phyloP scores from a whole-genome alignment of 78 protist genomes.

The Emiliania huxleyi region DNA sequence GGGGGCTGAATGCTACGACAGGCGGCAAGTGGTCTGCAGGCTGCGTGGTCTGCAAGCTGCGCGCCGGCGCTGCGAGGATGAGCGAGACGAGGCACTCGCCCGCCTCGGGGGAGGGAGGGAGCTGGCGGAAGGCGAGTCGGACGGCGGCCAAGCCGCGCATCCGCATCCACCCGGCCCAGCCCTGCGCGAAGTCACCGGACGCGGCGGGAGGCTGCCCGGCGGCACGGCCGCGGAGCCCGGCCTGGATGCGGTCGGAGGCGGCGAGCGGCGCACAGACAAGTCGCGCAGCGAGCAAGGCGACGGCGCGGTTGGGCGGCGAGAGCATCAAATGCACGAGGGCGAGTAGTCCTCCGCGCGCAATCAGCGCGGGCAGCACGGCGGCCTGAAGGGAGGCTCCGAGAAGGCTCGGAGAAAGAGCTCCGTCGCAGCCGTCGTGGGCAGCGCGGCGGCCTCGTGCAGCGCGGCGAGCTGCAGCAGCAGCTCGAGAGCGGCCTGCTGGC shows the following conservation, averaged over 20 bases:
- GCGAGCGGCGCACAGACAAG: too few relatives aligned
- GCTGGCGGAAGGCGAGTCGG: background rate
- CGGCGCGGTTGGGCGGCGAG: background rate
- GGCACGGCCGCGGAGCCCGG: too few relatives aligned
- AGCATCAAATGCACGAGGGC: background rate
- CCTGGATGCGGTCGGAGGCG: too few relatives aligned
- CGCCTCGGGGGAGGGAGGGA: background rate
- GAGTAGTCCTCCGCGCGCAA: background rate
- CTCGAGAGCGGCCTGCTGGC: background rate
- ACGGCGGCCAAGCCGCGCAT: background rate
- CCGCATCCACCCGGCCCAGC: background rate
- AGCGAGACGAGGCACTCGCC: background rate
- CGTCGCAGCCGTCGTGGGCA: background rate
- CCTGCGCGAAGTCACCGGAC: too few relatives aligned
- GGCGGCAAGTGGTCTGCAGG: too few relatives aligned
- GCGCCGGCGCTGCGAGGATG: background rate
- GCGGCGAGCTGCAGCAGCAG: background rate
- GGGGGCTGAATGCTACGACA: too few relatives aligned
- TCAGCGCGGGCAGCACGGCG: background rate
- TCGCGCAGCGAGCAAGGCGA: too few relatives aligned
- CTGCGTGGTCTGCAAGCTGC: too few relatives aligned
- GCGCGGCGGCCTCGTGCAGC: background rate
- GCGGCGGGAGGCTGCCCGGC: too few relatives aligned
- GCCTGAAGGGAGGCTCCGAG: too few relatives aligned
- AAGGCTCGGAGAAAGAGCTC: too few relatives aligned